Base-by-base conservation (phyloP, 2,329 filamentous ascomycete species). In the Coleophoma cylindrospora region DNA sequence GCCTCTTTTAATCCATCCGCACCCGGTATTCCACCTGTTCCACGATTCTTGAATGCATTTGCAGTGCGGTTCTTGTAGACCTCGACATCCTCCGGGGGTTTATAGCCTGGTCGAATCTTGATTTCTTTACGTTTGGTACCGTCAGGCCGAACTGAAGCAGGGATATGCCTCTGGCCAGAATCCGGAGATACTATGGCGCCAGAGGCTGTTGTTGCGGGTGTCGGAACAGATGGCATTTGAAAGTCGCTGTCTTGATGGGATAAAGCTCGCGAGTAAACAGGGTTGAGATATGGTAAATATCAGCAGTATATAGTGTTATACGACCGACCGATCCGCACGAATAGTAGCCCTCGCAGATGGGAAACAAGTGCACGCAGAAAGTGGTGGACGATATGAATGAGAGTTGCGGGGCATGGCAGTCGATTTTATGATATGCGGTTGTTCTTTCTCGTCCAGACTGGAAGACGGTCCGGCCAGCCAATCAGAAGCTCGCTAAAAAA, bases 91-190 rank as follows among this genome's bases (percentile, higher is more conserved):
- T 99, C 94, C 1, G 91, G 90, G 1, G 94, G 95, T 34, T 85
- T 84, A 70, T 96, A 99, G 48, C 94, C 95, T 0, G 94, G 92
- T 32, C 90, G 84, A 54, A 99, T 90, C 64, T 89, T 89, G 66
- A 97, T 97, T 63, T 96, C 92, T 65, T 89, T 95, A 50, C 94
- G 84, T n/a, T 89, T 89, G 46, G 87, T 90, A 51, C 94, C 94
- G 66, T 99, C 94, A 21, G 94, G 73, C 49, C 95, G 87, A 40
- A 83, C 74, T 1, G 92, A 97, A 40, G 91, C 81, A 22, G 94
- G 94, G 51, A 99, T 97, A 61, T 91, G 86, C 41, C 91, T 88
- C 65, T 91, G 82, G 64, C 94, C 95, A 32, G 21, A 27, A 32
- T 44, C 27, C 15, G 36, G 36, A 59, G 82, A 88, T 55, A 70